phyloP scores from a whole-genome alignment of 305 asterid species.

The Caryopteris hybrid region DNA sequence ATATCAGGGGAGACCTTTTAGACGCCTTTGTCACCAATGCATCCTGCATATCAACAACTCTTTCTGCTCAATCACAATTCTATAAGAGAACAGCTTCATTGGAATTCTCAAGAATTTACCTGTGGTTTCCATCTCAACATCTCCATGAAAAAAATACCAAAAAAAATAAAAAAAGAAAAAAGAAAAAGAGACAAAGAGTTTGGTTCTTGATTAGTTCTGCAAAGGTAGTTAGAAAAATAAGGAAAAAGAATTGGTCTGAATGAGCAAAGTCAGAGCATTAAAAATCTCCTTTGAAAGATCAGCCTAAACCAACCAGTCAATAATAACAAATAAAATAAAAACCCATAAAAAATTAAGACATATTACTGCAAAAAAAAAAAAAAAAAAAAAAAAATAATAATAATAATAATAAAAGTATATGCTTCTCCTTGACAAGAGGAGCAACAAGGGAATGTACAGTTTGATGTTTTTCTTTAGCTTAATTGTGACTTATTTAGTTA shows the following conservation, averaged over 20 bases:
- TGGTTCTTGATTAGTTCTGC: constrained; percentile 6
- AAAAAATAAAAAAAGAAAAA: not conserved
- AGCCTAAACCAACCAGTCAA: too few relatives aligned
- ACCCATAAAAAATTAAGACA: too few relatives aligned
- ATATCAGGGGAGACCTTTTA: constrained; percentile 47
- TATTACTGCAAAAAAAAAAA: too few relatives aligned
- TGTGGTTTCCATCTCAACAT: constrained; percentile 28
- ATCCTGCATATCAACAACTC: constrained; percentile 29
- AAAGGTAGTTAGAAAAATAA: constrained; percentile 22
- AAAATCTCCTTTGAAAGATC: too few relatives aligned
- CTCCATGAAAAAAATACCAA: constrained; percentile 20
- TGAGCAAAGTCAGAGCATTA: not conserved
- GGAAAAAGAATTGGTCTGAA: constrained; percentile 43
- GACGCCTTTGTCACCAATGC: constrained; percentile 31
- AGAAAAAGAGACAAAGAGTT: not conserved
- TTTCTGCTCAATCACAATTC: not conserved
- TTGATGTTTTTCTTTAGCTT: too few relatives aligned
- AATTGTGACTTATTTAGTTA: too few relatives aligned
- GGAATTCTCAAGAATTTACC: constrained; percentile 15
- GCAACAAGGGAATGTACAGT: too few relatives aligned
- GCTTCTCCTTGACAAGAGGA: too few relatives aligned
- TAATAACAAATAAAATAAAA: too few relatives aligned
- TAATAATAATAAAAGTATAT: too few relatives aligned
- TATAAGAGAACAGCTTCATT: not conserved
- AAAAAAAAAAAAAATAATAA: too few relatives aligned